Evolutionary conservation across 306 rosid genomes (phyloP), one percentile per base, ranked within the genome.

Genomic region (Luffa acutangula): DNA sequence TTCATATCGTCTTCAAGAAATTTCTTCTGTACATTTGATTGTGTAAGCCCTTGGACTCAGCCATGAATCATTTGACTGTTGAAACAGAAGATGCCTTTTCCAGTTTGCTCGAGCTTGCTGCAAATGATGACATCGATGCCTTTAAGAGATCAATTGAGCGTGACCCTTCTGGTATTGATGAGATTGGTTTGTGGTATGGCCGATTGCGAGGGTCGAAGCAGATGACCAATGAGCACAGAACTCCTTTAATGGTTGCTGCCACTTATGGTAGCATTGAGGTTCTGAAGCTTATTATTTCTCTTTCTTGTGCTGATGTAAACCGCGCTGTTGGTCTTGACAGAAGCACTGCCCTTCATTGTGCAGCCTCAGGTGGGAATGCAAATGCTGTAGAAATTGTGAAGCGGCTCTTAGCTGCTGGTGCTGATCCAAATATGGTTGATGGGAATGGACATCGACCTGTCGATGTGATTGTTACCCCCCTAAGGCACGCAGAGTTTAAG

Each of bases 321-420:
- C 80, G 81, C 3, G 72, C 89, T 11, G 90, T 90, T 10, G 93
- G 98, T n/a, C 81, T 80, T 81, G 97, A 94, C 78, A 79, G 88
- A 82, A 89, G 91, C 90, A 94, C 98, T n/a, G 92, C 98, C 52
- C 97, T 94, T 84, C 98, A 94, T 80, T 94, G 98, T 56, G 98
- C 97, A 8, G 94, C 98, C 15, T 90, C 94, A 0, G 97, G 98
- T 53, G 98, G 98, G 81, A 87, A 97, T 81, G 87, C 87, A 33
- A 90, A 92, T 71, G 93, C 92, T 10, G 83, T 90, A 17, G 93
- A 89, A 65, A 88, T 82, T 66, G 97, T 90, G 84, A 90, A 85
- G 52, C 82, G 89, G 80, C 98, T 94, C 76, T 81, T 94, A 59
- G 91, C 87, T 9, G 91, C 97, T 0, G 98, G 98, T 15, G 98